These are phyloP conservation scores for Nyctanthes arbortristis DNA, from an alignment of 257 asterid species.

Conservation along the genomic window DNA sequence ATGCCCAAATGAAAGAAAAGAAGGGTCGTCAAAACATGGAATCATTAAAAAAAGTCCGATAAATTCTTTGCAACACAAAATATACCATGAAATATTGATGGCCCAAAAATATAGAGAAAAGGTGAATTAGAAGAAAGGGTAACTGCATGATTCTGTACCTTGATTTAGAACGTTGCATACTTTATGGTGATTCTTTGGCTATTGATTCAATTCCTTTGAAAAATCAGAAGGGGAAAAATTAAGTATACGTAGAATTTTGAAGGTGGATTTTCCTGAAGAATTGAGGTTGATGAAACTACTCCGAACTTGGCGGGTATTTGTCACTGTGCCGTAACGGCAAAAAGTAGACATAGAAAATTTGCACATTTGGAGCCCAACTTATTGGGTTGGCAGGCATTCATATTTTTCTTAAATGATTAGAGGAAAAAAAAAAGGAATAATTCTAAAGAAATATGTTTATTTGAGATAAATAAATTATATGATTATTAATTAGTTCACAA, in stretches of 20 bases:
- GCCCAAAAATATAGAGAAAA: constrained; percentile 21
- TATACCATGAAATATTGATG: constrained; percentile 25
- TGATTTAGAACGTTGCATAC: constrained; percentile 68
- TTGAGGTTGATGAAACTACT: too few species aligned
- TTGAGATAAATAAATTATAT: too few species aligned
- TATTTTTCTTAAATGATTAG: too few species aligned
- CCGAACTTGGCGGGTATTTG: too few species aligned
- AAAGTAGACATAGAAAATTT: too few species aligned
- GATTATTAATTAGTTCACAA: too few species aligned
- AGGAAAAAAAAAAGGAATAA: too few species aligned
- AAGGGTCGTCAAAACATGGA: not conserved
- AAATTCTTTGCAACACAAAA: constrained; percentile 33
- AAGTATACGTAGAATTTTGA: not conserved
- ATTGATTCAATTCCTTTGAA: constrained; percentile 37
- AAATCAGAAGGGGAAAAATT: constrained; percentile 27
- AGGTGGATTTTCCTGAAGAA: too few species aligned
- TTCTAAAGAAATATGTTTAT: too few species aligned
- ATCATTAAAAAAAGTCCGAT: constrained; percentile 30
- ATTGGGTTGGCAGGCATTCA: too few species aligned
- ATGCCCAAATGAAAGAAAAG: not conserved
- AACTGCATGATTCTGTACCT: constrained; percentile 49
- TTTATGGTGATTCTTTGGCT: constrained; percentile 38
- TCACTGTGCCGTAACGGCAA: too few species aligned
- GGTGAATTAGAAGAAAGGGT: constrained; percentile 17
- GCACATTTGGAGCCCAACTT: too few species aligned